These are phyloP conservation scores for Neopestalotiopsis rosae DNA, from an alignment of 2,329 filamentous ascomycete species.

Conservation along the genomic window DNA sequence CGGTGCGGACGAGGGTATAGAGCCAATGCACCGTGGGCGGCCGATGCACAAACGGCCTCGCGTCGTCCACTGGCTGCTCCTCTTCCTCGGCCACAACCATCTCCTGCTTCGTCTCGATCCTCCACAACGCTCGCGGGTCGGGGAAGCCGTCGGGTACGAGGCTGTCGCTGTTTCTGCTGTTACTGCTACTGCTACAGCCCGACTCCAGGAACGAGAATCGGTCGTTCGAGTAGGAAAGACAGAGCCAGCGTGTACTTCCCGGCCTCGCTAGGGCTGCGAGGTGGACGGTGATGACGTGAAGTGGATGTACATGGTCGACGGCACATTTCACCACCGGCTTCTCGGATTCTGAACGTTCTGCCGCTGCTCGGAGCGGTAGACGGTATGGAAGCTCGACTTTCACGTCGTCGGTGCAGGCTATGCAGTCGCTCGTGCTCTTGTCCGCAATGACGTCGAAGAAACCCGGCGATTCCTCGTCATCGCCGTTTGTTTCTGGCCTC, in stretches of 20 bases:
- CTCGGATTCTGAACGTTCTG: not conserved
- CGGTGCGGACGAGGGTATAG: conserved; percentile 11
- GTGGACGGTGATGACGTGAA: conserved; percentile 15
- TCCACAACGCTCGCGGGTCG: conserved; percentile 13
- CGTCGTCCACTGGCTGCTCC: not conserved
- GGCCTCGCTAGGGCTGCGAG: conserved; percentile 13
- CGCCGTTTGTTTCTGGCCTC: not conserved
- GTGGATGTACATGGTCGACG: not conserved
- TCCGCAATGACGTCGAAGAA: conserved; percentile 14
- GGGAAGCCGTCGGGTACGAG: conserved; percentile 7
- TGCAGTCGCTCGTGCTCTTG: conserved; percentile 18
- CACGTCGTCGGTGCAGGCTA: conserved; percentile 9
- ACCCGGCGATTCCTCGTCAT: not conserved
- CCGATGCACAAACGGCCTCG: not conserved
- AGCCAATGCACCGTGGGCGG: conserved; percentile 16
- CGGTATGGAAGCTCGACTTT: conserved; percentile 1
- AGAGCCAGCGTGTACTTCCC: conserved; percentile 10
- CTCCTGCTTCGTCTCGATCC: conserved; percentile 11
- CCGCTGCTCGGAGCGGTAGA: not conserved
- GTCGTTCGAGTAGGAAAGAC: conserved; percentile 15
- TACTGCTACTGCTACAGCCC: too few relatives aligned
- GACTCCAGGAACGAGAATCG: conserved; percentile 8
- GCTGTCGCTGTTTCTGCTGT: not conserved
- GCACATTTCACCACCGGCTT: not conserved
- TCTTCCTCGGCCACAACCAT: not conserved